Evolutionary conservation across 495 filamentous ascomycete species (phyloP).

Genomic region (Penicillium steckii): DNA sequence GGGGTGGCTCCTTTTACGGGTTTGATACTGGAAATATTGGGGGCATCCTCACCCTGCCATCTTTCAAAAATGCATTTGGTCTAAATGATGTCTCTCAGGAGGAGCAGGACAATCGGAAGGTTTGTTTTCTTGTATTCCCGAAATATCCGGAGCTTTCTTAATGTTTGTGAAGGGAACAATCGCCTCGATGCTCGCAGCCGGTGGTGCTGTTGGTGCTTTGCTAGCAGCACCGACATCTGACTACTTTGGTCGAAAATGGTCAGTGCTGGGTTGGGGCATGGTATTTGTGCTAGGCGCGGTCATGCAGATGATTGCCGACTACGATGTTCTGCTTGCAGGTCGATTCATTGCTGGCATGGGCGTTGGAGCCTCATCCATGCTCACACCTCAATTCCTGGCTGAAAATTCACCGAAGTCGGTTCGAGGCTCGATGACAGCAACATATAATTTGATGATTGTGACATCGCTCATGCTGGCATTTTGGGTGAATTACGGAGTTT

Average conservation of each 20-base stretch:
- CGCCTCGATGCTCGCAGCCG: constrained; percentile 59
- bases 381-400: constrained; percentile 21
- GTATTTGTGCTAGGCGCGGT: constrained; percentile 59
- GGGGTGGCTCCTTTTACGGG: constrained; percentile 45
- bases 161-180: constrained; percentile 51
- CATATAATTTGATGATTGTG: constrained; percentile 30
- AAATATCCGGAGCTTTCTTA: background rate
- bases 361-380: constrained; percentile 21
- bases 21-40: constrained; percentile 68
- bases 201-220: constrained; percentile 57
- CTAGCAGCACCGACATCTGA: constrained; percentile 54
- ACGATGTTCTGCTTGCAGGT: constrained; percentile 27
- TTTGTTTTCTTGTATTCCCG: background rate
- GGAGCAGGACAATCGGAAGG: constrained; percentile 21
- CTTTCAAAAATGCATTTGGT: constrained; percentile 48
- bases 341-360: constrained; percentile 46
- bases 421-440: constrained; percentile 25
- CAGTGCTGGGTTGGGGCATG: constrained; percentile 46
- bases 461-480: constrained; percentile 27
- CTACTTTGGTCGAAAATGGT: constrained; percentile 52
- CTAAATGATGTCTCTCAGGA: constrained; percentile 12
- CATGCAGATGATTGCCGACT: constrained; percentile 54
- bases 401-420: constrained; percentile 34
- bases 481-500: constrained; percentile 27
- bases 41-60: constrained; percentile 57